Base-by-base conservation (phyloP, 2,329 filamentous ascomycete genomes). In the Hortaea werneckii region DNA sequence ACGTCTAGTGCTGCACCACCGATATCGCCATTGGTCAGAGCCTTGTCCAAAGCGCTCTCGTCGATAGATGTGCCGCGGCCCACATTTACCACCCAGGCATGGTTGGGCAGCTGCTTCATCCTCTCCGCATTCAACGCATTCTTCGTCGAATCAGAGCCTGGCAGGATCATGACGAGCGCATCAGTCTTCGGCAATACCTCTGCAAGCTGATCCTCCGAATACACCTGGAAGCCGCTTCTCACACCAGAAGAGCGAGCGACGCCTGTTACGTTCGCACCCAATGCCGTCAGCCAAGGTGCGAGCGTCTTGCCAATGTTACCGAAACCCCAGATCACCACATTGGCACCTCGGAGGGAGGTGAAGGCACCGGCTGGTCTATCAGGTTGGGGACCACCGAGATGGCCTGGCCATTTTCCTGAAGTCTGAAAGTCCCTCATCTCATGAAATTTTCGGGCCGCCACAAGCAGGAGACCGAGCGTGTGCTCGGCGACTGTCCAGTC, bases 61-160 rank as follows among this genome's bases (percentile, higher is more conserved):
- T 77, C 68, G 11, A 76, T 67, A 11, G 86, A 67, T 2, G 81
- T 80, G 0, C 82, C 83, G 3, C 83, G 68, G 5, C 80, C 80
- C 0, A 83, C 83, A 58, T 88, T 87, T 40, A 87, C 67, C 7
- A 88, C 67, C n/a, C 87, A 64, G 0, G 79, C 76, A 60, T 82
- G 78, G 51, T 71, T 72, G 34, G 78, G 78, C 50, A 82, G 63
- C 40, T 72, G 57, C 51, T 63, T 66, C 39, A 82, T 58, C 6
- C 76, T 62, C 60, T 78, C 74, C 28, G 67, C 69, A 53, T 75
- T 76, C 48, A 82, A 68, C 1, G 68, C 77, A 54, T 81, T 65
- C 32, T 65, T 65, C 27, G 78, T 82, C n/a, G 69, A 66, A 6
- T 73, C 74, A 32, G 72, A 72, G 0, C 78, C 78, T 0, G 78